Percentiles rank a stretch among this genome's conserved stretches.
Evolutionary conservation across 768 basidiomycete genomes (phyloP).

Genomic region (Amanita pallidorosea): DNA sequence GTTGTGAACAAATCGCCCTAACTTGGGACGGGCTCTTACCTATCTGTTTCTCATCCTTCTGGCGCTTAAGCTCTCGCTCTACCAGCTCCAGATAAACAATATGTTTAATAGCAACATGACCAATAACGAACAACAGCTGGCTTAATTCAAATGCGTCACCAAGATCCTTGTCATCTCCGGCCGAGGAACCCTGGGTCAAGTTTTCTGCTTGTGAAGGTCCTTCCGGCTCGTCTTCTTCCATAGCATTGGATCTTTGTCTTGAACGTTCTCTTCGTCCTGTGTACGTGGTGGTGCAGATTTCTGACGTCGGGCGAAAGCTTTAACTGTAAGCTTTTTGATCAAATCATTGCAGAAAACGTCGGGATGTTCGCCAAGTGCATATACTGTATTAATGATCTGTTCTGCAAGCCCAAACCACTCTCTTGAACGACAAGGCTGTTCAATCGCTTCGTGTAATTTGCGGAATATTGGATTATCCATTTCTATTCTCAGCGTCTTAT

Average conservation of each 20-base stretch:
- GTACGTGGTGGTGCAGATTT: conserved; percentile 13
- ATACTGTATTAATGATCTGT: conserved; percentile 94
- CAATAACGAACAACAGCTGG: conserved; percentile 92
- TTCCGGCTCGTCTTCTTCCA: conserved; percentile 44
- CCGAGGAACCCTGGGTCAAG: conserved; percentile 9
- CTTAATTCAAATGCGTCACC: conserved; percentile 84
- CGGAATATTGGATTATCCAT: conserved; percentile 85
- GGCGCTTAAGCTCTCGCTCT: conserved; percentile 92
- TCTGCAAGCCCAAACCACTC: conserved; percentile 98
- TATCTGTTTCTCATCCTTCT: conserved; percentile 81
- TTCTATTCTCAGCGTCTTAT: conserved; percentile 76
- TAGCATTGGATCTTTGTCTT: conserved; percentile 29
- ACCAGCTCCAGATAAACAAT: conserved; percentile 93
- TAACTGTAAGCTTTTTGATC: conserved; percentile 69
- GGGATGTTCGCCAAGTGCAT: conserved; percentile 88
- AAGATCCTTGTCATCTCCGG: conserved; percentile 32
- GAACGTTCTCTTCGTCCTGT: conserved; percentile 9
- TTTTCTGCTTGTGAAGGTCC: conserved; percentile 21
- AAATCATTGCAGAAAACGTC: conserved; percentile 73
- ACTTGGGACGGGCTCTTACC: conserved; percentile 33
- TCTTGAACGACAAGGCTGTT: conserved; percentile 66
- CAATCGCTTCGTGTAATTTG: conserved; percentile 72
- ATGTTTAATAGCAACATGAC: conserved; percentile 96
- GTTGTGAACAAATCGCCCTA: neutral
- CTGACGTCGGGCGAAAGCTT: conserved; percentile 46